These are phyloP conservation scores for Apophysomyces trapeziformis DNA, from an alignment of 371 early-diverging fungal species.

Conservation along the genomic window DNA sequence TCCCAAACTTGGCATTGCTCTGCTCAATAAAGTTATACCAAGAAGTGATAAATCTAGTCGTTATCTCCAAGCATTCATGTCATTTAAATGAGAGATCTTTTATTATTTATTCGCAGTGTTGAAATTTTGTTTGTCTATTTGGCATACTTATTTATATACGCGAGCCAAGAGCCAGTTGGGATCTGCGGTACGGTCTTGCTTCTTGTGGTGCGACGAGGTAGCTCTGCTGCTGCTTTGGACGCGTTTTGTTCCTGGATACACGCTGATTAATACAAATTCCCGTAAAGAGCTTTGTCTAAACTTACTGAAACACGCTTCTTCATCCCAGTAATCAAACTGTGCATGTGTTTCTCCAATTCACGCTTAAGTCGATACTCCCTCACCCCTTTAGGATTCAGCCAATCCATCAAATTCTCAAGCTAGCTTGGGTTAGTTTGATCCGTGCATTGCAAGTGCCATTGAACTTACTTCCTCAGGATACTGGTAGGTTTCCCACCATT, in stretches of 20 bases:
- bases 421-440: conserved; percentile 18
- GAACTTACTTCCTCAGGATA: conserved; percentile 60
- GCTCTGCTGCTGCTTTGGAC: conserved; percentile 34
- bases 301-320: conserved; percentile 35
- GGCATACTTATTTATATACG: conserved; percentile 46
- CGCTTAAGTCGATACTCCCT: conserved; percentile 66
- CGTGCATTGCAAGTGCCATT: not conserved
- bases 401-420: conserved; percentile 67
- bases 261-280: not conserved
- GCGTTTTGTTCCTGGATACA: conserved; percentile 41
- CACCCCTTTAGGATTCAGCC: conserved; percentile 80
- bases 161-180: conserved; percentile 44
- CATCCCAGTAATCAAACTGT: conserved; percentile 54
- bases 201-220: conserved; percentile 54
- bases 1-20: too few relatives aligned
- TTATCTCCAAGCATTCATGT: too few relatives aligned
- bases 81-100: not conserved
- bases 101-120: not conserved
- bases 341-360: conserved; percentile 55
- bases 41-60: too few relatives aligned
- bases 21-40: too few relatives aligned
- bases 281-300: not conserved
- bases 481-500: conserved; percentile 69
- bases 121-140: conserved; percentile 18
- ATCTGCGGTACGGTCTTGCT: conserved; percentile 39